Base-by-base conservation (phyloP, 176 grass and related monocot species). In the Miscanthus lutarioriparius region DNA sequence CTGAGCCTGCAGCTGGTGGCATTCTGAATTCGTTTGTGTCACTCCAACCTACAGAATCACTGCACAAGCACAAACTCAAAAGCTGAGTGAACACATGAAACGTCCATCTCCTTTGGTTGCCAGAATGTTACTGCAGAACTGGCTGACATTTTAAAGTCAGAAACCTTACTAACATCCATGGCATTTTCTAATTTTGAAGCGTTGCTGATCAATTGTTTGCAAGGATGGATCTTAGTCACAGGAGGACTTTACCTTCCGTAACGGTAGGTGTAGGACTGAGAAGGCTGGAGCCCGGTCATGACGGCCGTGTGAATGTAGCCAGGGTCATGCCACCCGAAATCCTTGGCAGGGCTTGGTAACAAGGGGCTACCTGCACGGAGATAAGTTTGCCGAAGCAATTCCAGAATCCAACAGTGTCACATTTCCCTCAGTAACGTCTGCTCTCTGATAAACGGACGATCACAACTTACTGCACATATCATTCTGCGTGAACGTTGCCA, bases 271-370 rank as follows among this genome's bases (percentile, higher is more conserved):
- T 97, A 94, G 41, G 49, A 82, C 48, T 79, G 89, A 84, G 94
- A 97, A 56, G 91, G 89, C 67, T 85, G 89, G 35, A 94, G 87
- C 0, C 86, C 86, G 9, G 89, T 87, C 92, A 97, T 94, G 81
- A 90, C 45, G 13, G 90, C 90, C 1, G 92, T 88, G 35, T 97
- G 94, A 65, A 94, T 92, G 76, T 90, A 94, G 39, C 94, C 94
- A 1, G 94, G 94, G 65, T 94, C 89, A 65, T 97, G 94, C 94
- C 94, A 92, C 25, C 94, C 94, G 54, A 92, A 97, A 81, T 97
- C 94, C 80, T 92, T 89, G 2, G 92, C 94, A 28, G 94, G 92
- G 27, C 94, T 97, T 19, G 83, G 80, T 75, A 91, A 38, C 48
- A 80, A 2, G 0, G 76, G 10, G 43, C 22, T 13, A 66, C 81